Base-by-base conservation (phyloP, 257 asterid genomes). In the Solanum phureja region DNA sequence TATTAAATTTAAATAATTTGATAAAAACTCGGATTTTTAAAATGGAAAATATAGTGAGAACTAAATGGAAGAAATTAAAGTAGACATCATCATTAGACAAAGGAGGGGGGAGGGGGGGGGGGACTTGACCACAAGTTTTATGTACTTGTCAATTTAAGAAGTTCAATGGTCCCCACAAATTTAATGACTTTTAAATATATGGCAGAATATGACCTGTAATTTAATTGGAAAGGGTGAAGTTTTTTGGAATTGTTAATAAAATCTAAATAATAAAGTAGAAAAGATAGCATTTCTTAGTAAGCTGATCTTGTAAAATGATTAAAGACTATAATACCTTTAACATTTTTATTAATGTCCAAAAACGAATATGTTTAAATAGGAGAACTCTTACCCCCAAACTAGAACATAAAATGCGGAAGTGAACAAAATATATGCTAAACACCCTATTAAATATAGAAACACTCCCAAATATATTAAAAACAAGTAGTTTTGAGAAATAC, bases 131-230 rank as follows among this genome's bases (percentile, higher is more conserved):
- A 6, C 9, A 52, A 2, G 62, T 52, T 16, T 52, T 52, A 56
- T 56, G 64, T 56, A 56, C n/a, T 18, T 18, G 10, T 56, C 64
- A 56, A 56, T 56, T 56, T 56, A 56, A 52, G 9, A 52, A 18
- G 2, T 18, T 18, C 9, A 52, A 6, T 1, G 23, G 0, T 0
- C 0, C 62, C 62, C 0, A 52, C 0, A 16, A 52, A 52, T 18
- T 16, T 3, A 52, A 5, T 52, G 8, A 16, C 3, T 16, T 52
- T 52, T 52, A 16, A 52, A 52, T 52, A 52, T 52, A 16, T 52
- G 62, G 23, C 3, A 16, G 62, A 1, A 16, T 16, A 52, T 16
- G 23, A 52, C 9, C 3, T 52, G 9, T 52, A 52, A 52, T 52
- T 52, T 52, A 52, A 16, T 52, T 52, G 1, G 0, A 52, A 52